Evolutionary conservation across 495 filamentous ascomycete species (phyloP).

Genomic region (Pyrenopolyporus hunteri): DNA sequence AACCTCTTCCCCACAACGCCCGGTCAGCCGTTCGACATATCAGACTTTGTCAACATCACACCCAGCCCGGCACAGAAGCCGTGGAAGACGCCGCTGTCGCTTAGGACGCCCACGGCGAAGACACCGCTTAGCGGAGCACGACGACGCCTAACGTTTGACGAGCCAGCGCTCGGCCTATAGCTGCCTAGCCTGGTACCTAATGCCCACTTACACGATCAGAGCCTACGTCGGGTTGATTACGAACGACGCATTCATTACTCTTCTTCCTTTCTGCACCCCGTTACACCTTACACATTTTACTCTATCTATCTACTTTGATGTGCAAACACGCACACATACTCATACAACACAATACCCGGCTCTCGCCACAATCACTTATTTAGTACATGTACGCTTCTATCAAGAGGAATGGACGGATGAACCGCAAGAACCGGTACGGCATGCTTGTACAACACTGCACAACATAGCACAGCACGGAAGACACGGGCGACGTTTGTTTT

Average conservation of each 20-base stretch:
- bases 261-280: conserved; percentile 9
- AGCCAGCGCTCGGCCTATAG: conserved; percentile 26
- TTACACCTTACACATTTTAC: neutral
- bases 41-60: conserved; percentile 96
- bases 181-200: neutral
- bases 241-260: neutral
- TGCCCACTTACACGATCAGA: neutral
- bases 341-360: conserved; percentile 41
- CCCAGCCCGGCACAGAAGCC: conserved; percentile 89
- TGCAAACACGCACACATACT: conserved; percentile 16
- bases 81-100: conserved; percentile 70
- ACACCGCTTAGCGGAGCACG: conserved; percentile 52
- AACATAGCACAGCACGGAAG: neutral
- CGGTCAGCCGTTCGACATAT: conserved; percentile 82
- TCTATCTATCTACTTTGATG: conserved; percentile 6
- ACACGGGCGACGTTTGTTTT: conserved; percentile 1
- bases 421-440: conserved; percentile 6
- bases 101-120: conserved; percentile 44
- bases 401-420: conserved; percentile 22
- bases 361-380: conserved; percentile 29
- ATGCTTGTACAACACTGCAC: conserved; percentile 24
- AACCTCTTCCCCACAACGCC: conserved; percentile 67
- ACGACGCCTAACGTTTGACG: conserved; percentile 55
- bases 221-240: conserved; percentile 3
- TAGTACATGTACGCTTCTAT: conserved; percentile 17